Evolutionary conservation across 2,329 filamentous ascomycete genomes (phyloP).

Genomic region (Pyrenophora seminiperda): DNA sequence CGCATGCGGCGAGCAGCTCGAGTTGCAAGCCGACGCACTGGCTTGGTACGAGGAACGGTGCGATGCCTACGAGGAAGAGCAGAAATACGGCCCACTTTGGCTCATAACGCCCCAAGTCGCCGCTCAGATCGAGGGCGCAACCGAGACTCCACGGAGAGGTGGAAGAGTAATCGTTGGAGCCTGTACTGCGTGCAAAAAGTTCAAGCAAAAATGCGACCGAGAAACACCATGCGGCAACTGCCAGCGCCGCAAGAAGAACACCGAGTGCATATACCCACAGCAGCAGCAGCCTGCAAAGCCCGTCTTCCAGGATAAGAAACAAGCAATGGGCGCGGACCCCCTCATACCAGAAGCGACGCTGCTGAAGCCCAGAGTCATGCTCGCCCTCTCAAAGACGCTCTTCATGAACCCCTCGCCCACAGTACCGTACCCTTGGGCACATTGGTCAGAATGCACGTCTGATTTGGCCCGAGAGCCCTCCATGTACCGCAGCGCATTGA

Average conservation of each 20-base stretch:
- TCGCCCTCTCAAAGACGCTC: constrained; percentile 38
- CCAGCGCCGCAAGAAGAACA: constrained; percentile 6
- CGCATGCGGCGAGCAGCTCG: constrained; percentile 68
- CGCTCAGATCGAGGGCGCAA: constrained; percentile 40
- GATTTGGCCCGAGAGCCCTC: constrained; percentile 59
- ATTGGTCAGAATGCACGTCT: constrained; percentile 40
- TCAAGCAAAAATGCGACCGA: constrained; percentile 20
- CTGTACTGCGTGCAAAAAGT: constrained; percentile 15
- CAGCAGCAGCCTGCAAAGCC: constrained; percentile 3
- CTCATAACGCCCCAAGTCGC: constrained; percentile 59
- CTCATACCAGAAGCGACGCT: constrained; percentile 44
- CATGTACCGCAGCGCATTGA: constrained; percentile 75
- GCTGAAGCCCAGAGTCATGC: constrained; percentile 34
- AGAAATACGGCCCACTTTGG: constrained; percentile 69
- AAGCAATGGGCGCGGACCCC: no score
- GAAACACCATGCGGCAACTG: constrained; percentile 18
- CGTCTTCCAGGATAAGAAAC: not conserved
- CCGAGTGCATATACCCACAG: constrained; percentile 14
- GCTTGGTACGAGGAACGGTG: constrained; percentile 66
- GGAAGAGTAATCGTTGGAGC: constrained; percentile 13
- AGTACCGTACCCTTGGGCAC: constrained; percentile 34
- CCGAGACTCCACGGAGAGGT: constrained; percentile 13
- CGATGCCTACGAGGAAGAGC: constrained; percentile 65
- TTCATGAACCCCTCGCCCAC: constrained; percentile 46
- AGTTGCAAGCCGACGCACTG: constrained; percentile 70